Percentiles rank a stretch among this genome's conserved stretches.
Evolutionary conservation across 495 filamentous ascomycete genomes (phyloP).

Genomic region (Tirmania nivea): DNA sequence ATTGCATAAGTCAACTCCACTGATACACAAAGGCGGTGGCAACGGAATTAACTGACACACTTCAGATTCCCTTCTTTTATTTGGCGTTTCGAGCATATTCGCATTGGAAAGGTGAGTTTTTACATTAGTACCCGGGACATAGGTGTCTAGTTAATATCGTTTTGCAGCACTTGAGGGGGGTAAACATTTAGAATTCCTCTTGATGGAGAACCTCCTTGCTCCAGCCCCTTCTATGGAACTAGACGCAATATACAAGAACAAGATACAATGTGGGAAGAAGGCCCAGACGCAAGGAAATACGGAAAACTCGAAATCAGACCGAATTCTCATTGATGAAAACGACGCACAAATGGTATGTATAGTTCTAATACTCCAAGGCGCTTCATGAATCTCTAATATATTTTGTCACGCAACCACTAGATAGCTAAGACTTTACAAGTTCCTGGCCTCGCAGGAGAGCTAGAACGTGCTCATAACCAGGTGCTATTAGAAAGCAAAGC

Average conservation of each 20-base stretch:
- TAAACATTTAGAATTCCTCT: conserved; percentile 59
- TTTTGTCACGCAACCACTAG: no score
- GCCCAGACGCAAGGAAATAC: neutral
- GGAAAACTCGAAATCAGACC: conserved; percentile 1
- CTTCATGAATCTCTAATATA: no score
- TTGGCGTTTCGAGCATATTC: conserved; percentile 57
- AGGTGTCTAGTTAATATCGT: no score
- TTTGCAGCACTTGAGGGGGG: conserved; percentile 49
- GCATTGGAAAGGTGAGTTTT: conserved; percentile 27
- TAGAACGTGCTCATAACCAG: conserved; percentile 75
- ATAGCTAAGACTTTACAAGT: no score
- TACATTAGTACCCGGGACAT: no score
- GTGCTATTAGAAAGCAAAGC: conserved; percentile 22
- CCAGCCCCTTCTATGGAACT: conserved; percentile 39
- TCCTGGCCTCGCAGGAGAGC: conserved; percentile 67
- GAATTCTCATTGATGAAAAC: conserved; percentile 21
- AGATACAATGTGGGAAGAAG: conserved; percentile 4
- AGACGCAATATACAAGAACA: conserved; percentile 43
- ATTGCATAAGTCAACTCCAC: no score
- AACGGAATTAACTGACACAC: no score
- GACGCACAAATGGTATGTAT: conserved; percentile 25
- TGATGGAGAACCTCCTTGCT: conserved; percentile 45
- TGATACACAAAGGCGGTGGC: no score
- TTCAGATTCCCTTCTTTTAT: conserved; percentile 77
- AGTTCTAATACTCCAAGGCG: conserved; percentile 1